phyloP scores from a whole-genome alignment of 352 stramenopile genomes.

The Blastocystis sp. region DNA sequence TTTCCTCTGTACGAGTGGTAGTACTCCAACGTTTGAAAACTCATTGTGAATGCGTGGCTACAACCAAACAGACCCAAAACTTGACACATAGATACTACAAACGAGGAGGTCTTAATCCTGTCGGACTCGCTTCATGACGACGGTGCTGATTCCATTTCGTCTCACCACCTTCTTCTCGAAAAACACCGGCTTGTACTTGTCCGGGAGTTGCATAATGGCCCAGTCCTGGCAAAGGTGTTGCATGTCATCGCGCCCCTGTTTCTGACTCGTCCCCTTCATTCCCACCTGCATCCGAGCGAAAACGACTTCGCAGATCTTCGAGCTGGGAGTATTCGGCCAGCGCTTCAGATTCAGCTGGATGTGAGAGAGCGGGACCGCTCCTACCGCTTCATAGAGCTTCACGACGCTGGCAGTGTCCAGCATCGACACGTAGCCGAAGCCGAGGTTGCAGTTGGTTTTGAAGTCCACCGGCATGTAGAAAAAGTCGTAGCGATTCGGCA shows the following conservation, averaged over 20 bases:
- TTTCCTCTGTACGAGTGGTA: conserved; percentile 21
- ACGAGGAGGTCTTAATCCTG: background rate
- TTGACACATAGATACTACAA: too few species aligned
- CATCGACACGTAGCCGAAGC: conserved; percentile 99
- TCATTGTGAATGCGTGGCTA: too few species aligned
- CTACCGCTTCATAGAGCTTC: conserved; percentile 58
- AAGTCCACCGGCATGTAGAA: conserved; percentile 99
- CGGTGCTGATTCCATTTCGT: background rate
- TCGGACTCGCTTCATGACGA: conserved; percentile 42
- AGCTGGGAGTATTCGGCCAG: conserved; percentile 96
- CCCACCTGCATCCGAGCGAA: conserved; percentile 82
- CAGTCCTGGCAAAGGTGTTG: conserved; percentile 39
- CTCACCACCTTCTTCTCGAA: conserved; percentile 13
- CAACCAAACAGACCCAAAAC: too few species aligned
- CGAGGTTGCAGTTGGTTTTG: conserved; percentile 99
- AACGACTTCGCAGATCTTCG: conserved; percentile 95
- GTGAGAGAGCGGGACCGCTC: background rate
- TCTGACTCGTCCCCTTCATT: background rate
- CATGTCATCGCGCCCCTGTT: conserved; percentile 60
- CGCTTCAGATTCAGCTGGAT: conserved; percentile 60
- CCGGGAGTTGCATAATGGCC: conserved; percentile 51
- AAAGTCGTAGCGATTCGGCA: conserved; percentile 85
- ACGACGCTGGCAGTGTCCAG: conserved; percentile 68
- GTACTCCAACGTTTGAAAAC: background rate
- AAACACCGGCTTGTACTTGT: conserved; percentile 47